Evolutionary conservation across 2,329 filamentous ascomycete genomes (phyloP), one percentile per base, ranked within the genome.

Genomic region (Talaromyces piceae): DNA sequence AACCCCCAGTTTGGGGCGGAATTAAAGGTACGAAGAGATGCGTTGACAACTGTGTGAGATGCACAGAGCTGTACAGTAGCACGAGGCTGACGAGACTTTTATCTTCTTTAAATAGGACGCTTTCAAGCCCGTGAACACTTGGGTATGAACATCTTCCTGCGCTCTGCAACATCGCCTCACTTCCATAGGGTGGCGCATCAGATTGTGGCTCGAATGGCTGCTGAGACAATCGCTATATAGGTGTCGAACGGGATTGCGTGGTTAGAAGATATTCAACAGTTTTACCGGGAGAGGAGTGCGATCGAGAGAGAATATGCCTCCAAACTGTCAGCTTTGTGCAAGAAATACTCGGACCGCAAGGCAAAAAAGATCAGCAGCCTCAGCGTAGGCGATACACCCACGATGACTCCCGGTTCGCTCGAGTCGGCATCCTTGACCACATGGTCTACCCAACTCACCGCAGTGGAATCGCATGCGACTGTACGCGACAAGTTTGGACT

Each of bases 261-360:
- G 91, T 83, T 98, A 54, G 91, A 96, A 63, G 93, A 98, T 63
- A 88, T 98, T 57, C 89, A 98, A 69, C 84, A 88, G 65, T 98
- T 97, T 76, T 98, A 97, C 76, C 88, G 93, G 57, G 93, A 98
- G 71, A 83, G 94, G 52, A 88, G 89, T 65, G 83, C 77, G 30
- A 95, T 98, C 67, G 93, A 98, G 73, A 96, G 95, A 73, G 94
- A 98, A 68, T 97, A 98, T 69, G 87, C 88, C 62, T 80, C 86
- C 57, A 97, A 91, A 71, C 82, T 98, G 57, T 87, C 82, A 60
- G 83, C 83, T 2, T 76, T 98, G 47, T 93, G 91, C 50, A 95
- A 93, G 76, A 96, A 93, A 69, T 97, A 96, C 75, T 93, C 89
- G 65, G 94, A 98, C 64, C 94, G 94, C 77, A 98, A 97, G 77